Evolutionary conservation across 305 asterid species (phyloP), one percentile per base, ranked within the genome.

Genomic region (Ilex paraguariensis): DNA sequence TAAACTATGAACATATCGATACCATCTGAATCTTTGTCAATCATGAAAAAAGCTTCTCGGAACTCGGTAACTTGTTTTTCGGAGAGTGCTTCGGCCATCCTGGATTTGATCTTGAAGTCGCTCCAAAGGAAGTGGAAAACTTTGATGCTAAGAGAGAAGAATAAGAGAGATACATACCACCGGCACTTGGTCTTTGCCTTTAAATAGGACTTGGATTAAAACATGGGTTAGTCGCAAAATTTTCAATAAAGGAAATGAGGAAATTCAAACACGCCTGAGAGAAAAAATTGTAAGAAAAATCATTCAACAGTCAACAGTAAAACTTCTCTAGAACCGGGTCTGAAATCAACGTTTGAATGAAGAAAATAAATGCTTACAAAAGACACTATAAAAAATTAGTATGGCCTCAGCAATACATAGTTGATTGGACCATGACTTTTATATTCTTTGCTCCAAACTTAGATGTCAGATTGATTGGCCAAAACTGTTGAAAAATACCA

Each of bases 1-100:
- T 10, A 52, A 17, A 52, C 28, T 13, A 14, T 21, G 1, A 1
- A 52, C 10, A 3, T n/a, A 21, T 21, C 28, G 28, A 21, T 65
- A 77, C 82, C 83, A 68, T 78, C 77, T 6, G 69, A 71, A 59
- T 78, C 80, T 59, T 71, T 78, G 52, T 78, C 78, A 7, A 78
- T 71, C 31, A 78, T 54, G 59, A 61, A 52, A 44, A 78, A 78
- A 13, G 83, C 83, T 71, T 78, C 80, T 36, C 73, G 70, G 64
- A 78, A 65, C 70, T 78, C 83, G 0, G 71, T 57, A 66, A 78
- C 67, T 39, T 78, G 83, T 0, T 74, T 75, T 48, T 68, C 73
- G 28, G 75, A 36, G 66, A 78, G 33, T 64, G 80, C 49, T 45
- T 66, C 56, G 28, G 71, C 77, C 56, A 52, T 21, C 28, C 2